These are phyloP conservation scores for Pigoraptor vietnamica DNA, from an alignment of 78 protist genomes.

Conservation along the genomic window DNA sequence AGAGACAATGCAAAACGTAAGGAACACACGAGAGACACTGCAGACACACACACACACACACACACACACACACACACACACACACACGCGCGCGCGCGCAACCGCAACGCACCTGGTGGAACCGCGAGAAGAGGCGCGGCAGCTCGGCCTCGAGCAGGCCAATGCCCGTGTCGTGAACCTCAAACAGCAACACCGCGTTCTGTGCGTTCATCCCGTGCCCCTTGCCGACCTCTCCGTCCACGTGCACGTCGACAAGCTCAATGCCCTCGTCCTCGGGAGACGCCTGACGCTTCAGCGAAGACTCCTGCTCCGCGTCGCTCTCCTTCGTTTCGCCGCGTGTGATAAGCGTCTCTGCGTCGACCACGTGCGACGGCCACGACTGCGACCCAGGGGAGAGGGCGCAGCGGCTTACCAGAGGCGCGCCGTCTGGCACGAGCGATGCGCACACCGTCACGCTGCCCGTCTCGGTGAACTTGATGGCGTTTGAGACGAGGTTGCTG, in stretches of 20 bases:
- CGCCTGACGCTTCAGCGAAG: too few species aligned
- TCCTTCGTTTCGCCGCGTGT: too few species aligned
- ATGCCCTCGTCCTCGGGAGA: too few species aligned
- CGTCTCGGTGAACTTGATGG: slow-evolving; percentile 11
- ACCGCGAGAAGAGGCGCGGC: slow-evolving; percentile 36
- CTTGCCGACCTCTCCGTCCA: background rate
- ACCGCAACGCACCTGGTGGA: slow-evolving; percentile 64
- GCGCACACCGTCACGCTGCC: background rate
- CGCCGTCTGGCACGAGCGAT: background rate
- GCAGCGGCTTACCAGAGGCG: background rate
- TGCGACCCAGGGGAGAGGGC: background rate
- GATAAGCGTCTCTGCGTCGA: background rate
- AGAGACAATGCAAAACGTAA: too few species aligned
- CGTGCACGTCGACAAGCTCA: background rate
- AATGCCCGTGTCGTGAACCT: background rate
- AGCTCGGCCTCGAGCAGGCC: background rate
- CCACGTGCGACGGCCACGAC: background rate
- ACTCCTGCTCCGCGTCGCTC: too few species aligned
- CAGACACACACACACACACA: too few species aligned
- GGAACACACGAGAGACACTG: too few species aligned
- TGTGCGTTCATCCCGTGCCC: background rate
- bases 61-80: too few species aligned
- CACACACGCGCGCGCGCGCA: too few species aligned
- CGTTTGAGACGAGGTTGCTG: background rate
- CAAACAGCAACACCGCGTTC: background rate